phyloP scores from a whole-genome alignment of 257 asterid genomes.

The Rhazya stricta region DNA sequence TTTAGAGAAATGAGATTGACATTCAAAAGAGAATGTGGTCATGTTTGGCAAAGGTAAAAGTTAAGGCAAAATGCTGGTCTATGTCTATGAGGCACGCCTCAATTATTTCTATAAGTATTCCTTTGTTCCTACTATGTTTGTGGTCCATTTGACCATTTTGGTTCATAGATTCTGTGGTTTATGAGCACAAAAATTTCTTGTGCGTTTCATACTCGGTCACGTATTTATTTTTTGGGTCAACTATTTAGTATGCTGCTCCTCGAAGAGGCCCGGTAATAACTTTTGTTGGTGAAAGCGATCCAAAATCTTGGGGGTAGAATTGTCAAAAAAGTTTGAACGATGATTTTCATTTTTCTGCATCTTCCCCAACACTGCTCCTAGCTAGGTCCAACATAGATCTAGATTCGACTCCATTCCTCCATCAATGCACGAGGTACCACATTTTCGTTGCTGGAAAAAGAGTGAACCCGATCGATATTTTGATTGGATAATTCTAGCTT shows the following conservation, averaged over 20 bases:
- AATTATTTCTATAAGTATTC: background rate
- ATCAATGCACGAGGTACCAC: conserved; percentile 5
- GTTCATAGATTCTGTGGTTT: background rate
- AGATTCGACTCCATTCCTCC: background rate
- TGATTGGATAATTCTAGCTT: conserved; percentile 14
- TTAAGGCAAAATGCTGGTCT: background rate
- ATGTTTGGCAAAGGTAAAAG: background rate
- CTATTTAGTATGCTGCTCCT: too few species aligned
- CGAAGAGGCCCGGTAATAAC: too few species aligned
- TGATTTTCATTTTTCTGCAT: too few species aligned
- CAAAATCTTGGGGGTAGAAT: too few species aligned
- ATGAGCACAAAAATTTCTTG: too few species aligned
- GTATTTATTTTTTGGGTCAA: too few species aligned
- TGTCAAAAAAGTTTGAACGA: too few species aligned
- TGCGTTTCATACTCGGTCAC: too few species aligned
- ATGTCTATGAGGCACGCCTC: conserved; percentile 5
- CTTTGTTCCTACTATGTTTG: background rate
- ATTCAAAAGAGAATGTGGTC: too few species aligned
- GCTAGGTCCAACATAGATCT: background rate
- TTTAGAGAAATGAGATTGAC: too few species aligned
- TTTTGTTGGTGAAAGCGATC: too few species aligned
- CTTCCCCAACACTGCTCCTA: background rate
- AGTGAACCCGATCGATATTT: background rate
- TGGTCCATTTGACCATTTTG: background rate
- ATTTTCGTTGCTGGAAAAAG: background rate